Conservation (phyloP, 176 grass and related monocot species). For the Zea mays region DNA sequence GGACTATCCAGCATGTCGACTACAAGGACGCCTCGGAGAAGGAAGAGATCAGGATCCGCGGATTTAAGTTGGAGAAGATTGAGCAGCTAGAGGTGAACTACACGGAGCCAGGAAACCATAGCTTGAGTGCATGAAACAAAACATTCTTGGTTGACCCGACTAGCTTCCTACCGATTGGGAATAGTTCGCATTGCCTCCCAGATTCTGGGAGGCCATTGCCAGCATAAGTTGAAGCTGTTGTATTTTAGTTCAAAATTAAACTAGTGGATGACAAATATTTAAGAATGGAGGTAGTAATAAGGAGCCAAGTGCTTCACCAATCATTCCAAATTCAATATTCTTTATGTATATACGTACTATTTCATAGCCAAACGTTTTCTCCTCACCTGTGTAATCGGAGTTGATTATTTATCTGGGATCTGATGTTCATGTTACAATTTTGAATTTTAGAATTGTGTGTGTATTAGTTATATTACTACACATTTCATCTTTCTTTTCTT, state of each 20-base stretch:
- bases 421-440: not conserved
- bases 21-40: slow-evolving; percentile 69
- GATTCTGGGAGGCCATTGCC: slow-evolving; percentile 8
- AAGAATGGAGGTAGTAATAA: not conserved
- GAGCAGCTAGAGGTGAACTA: slow-evolving; percentile 73
- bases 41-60: slow-evolving; percentile 75
- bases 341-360: slow-evolving; percentile 9
- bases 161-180: slow-evolving; percentile 13
- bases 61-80: slow-evolving; percentile 76
- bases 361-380: not conserved
- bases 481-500: too few relatives aligned
- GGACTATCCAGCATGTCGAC: slow-evolving; percentile 60
- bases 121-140: slow-evolving; percentile 38
- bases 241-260: too few relatives aligned
- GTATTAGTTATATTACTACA: too few relatives aligned
- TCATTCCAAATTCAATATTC: not conserved
- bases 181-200: slow-evolving; percentile 20
- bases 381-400: not conserved
- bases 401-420: not conserved
- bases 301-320: slow-evolving; percentile 32
- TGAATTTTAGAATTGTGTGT: not conserved
- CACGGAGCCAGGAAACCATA: slow-evolving; percentile 45
- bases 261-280: too few relatives aligned
- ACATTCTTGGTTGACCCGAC: not conserved
- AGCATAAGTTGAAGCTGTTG: not conserved